A percentile compares a stretch with the other conserved stretches of the same genome.
Evolutionary conservation across 1,139 yeast species (phyloP).

Genomic region (Taphrina flavorubra): DNA sequence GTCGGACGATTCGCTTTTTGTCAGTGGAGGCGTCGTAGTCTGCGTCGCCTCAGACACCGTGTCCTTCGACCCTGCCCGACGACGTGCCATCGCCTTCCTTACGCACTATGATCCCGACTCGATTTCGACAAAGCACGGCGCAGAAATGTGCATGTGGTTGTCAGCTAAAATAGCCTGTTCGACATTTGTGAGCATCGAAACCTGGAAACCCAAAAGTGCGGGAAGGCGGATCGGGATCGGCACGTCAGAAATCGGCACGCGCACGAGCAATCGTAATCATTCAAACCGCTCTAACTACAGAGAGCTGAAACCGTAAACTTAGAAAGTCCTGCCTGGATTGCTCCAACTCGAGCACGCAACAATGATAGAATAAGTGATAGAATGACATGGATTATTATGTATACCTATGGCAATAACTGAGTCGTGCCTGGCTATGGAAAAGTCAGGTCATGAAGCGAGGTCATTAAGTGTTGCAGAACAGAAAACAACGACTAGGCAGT

Average conservation of each 20-base stretch:
- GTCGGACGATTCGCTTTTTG: not conserved
- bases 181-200: not conserved
- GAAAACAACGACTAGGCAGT: not conserved
- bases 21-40: conserved; percentile 9
- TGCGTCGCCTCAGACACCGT: conserved; percentile 25
- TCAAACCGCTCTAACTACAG: no score
- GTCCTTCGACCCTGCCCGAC: conserved; percentile 5
- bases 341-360: not conserved
- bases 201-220: not conserved
- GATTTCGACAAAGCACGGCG: no score
- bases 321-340: no score
- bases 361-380: not conserved
- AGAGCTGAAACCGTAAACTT: no score
- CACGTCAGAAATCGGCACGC: not conserved
- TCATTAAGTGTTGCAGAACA: not conserved
- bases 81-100: conserved; percentile 25
- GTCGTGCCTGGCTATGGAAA: not conserved
- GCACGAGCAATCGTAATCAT: no score
- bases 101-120: not conserved
- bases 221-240: conserved; percentile 11
- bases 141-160: no score
- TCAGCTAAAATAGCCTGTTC: not conserved
- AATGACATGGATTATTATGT: not conserved
- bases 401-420: not conserved
- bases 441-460: not conserved